Evolutionary conservation across 257 asterid genomes (phyloP).

Genomic region (Galeopsis tetrahit): DNA sequence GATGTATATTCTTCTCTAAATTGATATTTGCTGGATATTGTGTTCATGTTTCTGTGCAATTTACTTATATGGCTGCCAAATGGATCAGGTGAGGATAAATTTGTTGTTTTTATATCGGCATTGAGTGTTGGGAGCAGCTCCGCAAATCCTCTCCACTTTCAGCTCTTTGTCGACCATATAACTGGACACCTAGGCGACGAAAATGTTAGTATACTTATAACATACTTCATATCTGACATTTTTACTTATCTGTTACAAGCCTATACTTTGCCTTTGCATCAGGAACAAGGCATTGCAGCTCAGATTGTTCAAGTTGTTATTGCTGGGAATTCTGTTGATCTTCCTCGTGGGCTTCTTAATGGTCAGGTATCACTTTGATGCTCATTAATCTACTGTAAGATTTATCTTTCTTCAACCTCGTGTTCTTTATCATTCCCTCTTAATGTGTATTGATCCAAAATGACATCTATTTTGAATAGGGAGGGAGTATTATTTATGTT

Average conservation of each 20-base stretch:
- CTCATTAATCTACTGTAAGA: background rate
- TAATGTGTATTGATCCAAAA: too few species aligned
- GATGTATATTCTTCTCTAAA: constrained; percentile 11
- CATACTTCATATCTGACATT: background rate
- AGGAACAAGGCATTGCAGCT: constrained; percentile 91
- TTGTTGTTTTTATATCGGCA: constrained; percentile 84
- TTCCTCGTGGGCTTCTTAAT: constrained; percentile 73
- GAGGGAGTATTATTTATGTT: background rate
- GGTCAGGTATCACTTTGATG: constrained; percentile 72
- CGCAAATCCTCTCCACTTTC: constrained; percentile 85
- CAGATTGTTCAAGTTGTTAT: constrained; percentile 87
- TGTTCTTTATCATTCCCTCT: background rate
- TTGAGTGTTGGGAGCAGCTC: constrained; percentile 78
- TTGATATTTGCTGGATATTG: background rate
- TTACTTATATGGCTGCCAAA: constrained; percentile 12
- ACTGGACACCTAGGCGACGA: constrained; percentile 98
- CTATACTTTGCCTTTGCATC: constrained; percentile 35
- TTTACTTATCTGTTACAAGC: constrained; percentile 19
- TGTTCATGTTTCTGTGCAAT: constrained; percentile 4
- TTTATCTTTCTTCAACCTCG: constrained; percentile 13
- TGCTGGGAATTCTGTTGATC: constrained; percentile 89
- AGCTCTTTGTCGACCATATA: constrained; percentile 92
- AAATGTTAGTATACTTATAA: constrained; percentile 52
- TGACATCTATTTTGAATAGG: too few species aligned
- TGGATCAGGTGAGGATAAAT: constrained; percentile 86